Evolutionary conservation across 2,329 filamentous ascomycete species (phyloP).

Genomic region (Epichloe aotearoae): DNA sequence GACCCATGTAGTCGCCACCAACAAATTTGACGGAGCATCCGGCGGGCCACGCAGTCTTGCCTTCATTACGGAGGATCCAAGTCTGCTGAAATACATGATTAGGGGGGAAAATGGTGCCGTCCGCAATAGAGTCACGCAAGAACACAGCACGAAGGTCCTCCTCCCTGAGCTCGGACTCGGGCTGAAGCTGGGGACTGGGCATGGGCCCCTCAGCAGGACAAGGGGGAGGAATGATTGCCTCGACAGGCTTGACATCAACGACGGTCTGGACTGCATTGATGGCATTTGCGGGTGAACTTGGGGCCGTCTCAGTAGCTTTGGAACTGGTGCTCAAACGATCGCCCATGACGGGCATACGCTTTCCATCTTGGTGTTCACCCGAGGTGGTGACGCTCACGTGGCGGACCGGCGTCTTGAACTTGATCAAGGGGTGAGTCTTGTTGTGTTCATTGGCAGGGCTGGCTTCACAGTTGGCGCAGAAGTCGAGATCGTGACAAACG

Average conservation of each 20-base stretch:
- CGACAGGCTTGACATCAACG: slow-evolving; percentile 54
- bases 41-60: slow-evolving; percentile 66
- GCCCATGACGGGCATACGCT: slow-evolving; percentile 55
- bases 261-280: slow-evolving; percentile 54
- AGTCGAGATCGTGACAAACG: slow-evolving; percentile 87
- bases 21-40: slow-evolving; percentile 86
- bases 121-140: slow-evolving; percentile 62
- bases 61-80: slow-evolving; percentile 83
- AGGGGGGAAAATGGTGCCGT: slow-evolving; percentile 60
- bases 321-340: slow-evolving; percentile 37
- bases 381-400: slow-evolving; percentile 77
- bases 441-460: slow-evolving; percentile 77
- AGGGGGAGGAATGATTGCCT: slow-evolving; percentile 14
- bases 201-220: slow-evolving; percentile 4
- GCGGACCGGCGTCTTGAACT: slow-evolving; percentile 87
- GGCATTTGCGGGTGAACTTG: slow-evolving; percentile 32
- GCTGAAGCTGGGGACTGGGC: neutral
- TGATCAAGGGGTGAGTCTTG: slow-evolving; percentile 91
- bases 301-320: slow-evolving; percentile 32
- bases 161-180: slow-evolving; percentile 14
- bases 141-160: slow-evolving; percentile 43
- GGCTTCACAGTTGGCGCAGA: slow-evolving; percentile 89
- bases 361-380: slow-evolving; percentile 59
- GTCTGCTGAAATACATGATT: slow-evolving; percentile 74
- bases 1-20: slow-evolving; percentile 93